These are phyloP conservation scores for Vigna radiata DNA, from an alignment of 306 rosid species.

Conservation along the genomic window DNA sequence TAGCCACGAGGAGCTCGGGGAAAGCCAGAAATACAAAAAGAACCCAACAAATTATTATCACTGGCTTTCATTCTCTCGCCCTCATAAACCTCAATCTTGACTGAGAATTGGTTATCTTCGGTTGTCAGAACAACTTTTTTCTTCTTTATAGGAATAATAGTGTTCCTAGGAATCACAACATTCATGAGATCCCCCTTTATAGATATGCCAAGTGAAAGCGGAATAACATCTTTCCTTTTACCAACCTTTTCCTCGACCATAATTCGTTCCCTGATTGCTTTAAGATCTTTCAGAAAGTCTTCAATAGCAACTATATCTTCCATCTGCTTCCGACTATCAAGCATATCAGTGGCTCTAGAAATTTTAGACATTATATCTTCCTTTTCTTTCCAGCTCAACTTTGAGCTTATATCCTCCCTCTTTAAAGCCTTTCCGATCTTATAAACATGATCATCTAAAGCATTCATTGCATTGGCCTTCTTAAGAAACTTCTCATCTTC, in stretches of 20 bases:
- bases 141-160: slow-evolving; percentile 54
- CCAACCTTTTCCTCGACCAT: no score
- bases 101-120: accelerated
- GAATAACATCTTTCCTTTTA: slow-evolving; percentile 63
- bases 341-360: no score
- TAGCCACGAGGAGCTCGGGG: slow-evolving; percentile 53
- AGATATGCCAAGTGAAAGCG: slow-evolving; percentile 53
- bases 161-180: slow-evolving; percentile 59
- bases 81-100: slow-evolving; percentile 29
- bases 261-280: no score
- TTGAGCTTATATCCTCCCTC: slow-evolving; percentile 31
- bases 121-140: accelerated
- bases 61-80: not conserved
- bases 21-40: slow-evolving; percentile 33
- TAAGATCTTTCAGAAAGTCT: no score
- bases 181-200: slow-evolving; percentile 50
- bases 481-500: slow-evolving; percentile 51
- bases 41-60: slow-evolving; percentile 51
- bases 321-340: no score
- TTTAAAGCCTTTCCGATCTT: slow-evolving; percentile 43
- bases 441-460: slow-evolving; percentile 50
- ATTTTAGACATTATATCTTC: no score
- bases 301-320: no score
- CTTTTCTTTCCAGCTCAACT: slow-evolving; percentile 14
- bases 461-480: slow-evolving; percentile 43